Base-by-base conservation (phyloP, 192 early-diverging fungal genomes). In the Mortierella claussenii region DNA sequence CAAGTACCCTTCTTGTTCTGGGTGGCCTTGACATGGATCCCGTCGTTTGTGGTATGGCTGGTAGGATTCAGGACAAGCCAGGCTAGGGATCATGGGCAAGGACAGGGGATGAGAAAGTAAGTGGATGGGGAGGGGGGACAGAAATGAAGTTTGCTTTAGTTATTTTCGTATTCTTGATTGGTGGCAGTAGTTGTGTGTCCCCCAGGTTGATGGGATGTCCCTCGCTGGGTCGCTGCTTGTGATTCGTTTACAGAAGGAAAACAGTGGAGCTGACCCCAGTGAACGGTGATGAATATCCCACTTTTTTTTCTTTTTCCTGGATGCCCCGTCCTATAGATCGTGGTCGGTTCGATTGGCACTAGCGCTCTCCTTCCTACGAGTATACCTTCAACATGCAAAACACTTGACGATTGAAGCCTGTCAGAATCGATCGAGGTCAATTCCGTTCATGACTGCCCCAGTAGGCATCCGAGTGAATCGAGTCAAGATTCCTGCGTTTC, bases 361-460 rank as follows among this genome's bases (percentile, higher is more conserved):
- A 26, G 43, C 60, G 7, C 34, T 63, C 15, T 55, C 69, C 30
- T 71, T 63, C 54, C 55, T 71, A 6, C 27, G 58, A n/a, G 15
- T 24, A 15, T 71, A 71, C 13, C 59, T 71, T 28, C 59, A 24
- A 1, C 26, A 56, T 43, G 60, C 60, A 12, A 47, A 71, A 8
- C 23, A 48, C 15, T 15, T 71, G 4, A 55, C 69, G 8, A 71
- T 71, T 27, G 69, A 71, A 21, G 60, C 53, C 1, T 71, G 69
- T 45, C 69, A 71, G 23, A 9, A 30, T n/a, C 50, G 69, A 6
- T 71, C 69, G 2, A 71, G 60, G 31, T 36, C 69, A 0, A 71
- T 71, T 21, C 69, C 69, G 4, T 71, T 71, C 55, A 71, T 63
- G 69, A 71, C 53, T n/a, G 69, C 69, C 23, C 60, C 60, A 8